Evolutionary conservation across 2,329 filamentous ascomycete genomes (phyloP).

Genomic region (Aspergillus neoniger): DNA sequence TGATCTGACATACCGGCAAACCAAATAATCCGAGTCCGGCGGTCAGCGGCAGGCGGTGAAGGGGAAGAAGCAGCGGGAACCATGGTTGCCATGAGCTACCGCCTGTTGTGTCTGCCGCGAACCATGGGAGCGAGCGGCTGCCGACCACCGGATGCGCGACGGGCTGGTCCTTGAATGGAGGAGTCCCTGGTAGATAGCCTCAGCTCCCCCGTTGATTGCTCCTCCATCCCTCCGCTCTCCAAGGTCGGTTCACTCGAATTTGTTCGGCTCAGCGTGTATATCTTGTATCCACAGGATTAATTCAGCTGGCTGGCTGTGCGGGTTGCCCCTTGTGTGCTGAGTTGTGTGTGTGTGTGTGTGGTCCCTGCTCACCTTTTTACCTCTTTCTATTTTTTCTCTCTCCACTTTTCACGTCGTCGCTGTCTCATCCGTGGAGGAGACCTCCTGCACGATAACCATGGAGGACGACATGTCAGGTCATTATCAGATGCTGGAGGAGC

Average conservation of each 20-base stretch:
- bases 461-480: conserved; percentile 68
- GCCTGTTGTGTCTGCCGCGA: conserved; percentile 21
- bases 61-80: not conserved
- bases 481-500: conserved; percentile 94
- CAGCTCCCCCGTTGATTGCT: conserved; percentile 5
- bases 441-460: conserved; percentile 31
- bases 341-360: not conserved
- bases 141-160: conserved; percentile 21
- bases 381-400: conserved; percentile 14
- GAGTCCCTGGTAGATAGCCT: not conserved
- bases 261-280: conserved; percentile 19
- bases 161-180: conserved; percentile 10
- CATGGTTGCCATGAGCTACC: conserved; percentile 30
- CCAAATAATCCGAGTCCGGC: not conserved
- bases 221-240: conserved; percentile 6
- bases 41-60: not conserved
- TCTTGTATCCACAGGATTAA: conserved; percentile 15
- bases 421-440: conserved; percentile 14
- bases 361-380: conserved; percentile 6
- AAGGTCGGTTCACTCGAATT: conserved; percentile 13
- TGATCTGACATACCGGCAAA: not conserved
- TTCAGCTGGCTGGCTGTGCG: conserved; percentile 18
- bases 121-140: conserved; percentile 23
- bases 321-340: conserved; percentile 17
- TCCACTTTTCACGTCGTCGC: conserved; percentile 15